Evolutionary conservation across 441 rosid genomes (phyloP).

Genomic region (Dalechampia spathulata): DNA sequence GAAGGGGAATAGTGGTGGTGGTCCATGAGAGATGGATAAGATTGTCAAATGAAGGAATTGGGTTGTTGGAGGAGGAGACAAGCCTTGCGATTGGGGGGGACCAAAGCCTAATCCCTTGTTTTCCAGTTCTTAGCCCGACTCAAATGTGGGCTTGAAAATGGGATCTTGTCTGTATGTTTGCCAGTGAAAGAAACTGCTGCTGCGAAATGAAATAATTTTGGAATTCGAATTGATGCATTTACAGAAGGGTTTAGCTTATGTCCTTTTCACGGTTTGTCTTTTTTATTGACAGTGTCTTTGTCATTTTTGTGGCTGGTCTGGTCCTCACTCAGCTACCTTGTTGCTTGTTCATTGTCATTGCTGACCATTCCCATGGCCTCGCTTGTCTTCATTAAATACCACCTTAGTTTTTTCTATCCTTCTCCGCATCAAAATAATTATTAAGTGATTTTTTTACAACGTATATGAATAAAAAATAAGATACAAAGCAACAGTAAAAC

Average conservation of each 20-base stretch:
- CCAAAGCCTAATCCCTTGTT: background rate
- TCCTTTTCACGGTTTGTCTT: constrained; percentile 16
- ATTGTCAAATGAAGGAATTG: background rate
- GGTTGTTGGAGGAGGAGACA: background rate
- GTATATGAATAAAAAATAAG: no score
- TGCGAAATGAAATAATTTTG: no score
- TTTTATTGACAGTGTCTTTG: background rate
- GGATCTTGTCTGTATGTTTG: constrained; percentile 2
- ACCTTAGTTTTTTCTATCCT: no score
- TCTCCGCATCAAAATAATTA: no score
- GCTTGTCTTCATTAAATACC: no score
- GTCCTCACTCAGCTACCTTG: no score
- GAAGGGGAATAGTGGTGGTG: background rate
- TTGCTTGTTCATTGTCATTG: background rate
- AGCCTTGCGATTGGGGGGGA: background rate
- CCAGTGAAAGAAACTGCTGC: background rate
- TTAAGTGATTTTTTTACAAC: no score
- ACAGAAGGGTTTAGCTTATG: no score
- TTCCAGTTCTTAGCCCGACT: constrained; percentile 1
- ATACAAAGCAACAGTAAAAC: no score
- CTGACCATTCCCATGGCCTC: no score
- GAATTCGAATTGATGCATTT: no score
- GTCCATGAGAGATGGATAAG: background rate
- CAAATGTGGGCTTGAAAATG: background rate
- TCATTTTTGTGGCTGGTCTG: background rate